Percentiles rank a stretch among this genome's conserved stretches.
Evolutionary conservation across 257 asterid species (phyloP).

Genomic region (Oldenlandia corymbosa): DNA sequence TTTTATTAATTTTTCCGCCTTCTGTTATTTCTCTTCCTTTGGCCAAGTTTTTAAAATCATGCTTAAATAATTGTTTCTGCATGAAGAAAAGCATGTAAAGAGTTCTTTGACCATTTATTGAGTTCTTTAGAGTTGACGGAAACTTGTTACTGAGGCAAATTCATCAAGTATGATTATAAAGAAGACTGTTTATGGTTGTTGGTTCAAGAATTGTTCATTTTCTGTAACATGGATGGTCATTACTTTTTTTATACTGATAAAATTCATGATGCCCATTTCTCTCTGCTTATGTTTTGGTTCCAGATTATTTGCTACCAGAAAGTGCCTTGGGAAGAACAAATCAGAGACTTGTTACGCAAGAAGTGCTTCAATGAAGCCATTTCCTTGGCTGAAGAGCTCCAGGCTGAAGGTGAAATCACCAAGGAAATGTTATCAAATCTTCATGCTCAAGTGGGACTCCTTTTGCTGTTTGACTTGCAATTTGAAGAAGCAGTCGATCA

Average conservation of each 20-base stretch:
- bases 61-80: background rate
- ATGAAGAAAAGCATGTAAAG: background rate
- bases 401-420: constrained; percentile 76
- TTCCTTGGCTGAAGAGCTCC: constrained; percentile 79
- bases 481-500: constrained; percentile 94
- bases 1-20: background rate
- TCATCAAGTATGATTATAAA: background rate
- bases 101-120: background rate
- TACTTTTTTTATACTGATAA: background rate
- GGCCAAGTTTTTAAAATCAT: too few relatives aligned
- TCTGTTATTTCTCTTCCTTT: background rate
- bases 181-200: too few relatives aligned
- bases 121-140: background rate
- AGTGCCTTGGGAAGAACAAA: constrained; percentile 86
- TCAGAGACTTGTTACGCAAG: constrained; percentile 73
- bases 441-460: constrained; percentile 95
- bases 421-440: constrained; percentile 69
- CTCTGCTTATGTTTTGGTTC: constrained; percentile 24
- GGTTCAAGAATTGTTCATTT: too few relatives aligned
- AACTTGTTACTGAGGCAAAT: background rate
- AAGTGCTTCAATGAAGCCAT: constrained; percentile 75
- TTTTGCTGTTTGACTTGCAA: constrained; percentile 83
- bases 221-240: constrained; percentile 1
- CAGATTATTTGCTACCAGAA: constrained; percentile 78
- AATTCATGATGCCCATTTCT: background rate